Base-by-base conservation (phyloP, 345 rosid species). In the Cardamine occulta region DNA sequence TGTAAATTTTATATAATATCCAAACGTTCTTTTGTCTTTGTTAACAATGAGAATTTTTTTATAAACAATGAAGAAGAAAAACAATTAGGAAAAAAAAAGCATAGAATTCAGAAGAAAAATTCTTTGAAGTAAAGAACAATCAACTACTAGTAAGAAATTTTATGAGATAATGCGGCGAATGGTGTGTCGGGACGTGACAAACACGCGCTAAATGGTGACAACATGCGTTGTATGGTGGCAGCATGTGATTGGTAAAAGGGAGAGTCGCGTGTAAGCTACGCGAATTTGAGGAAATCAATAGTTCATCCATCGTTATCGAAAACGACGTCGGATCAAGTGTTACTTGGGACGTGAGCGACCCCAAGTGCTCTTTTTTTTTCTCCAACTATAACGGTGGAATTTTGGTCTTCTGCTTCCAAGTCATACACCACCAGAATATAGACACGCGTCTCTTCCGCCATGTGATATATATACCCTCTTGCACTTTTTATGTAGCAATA, bases 241-340 rank as follows among this genome's bases (percentile, higher is more conserved):
- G 21, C 13, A 40, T 11, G 5, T 62, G 51, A 24, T 23, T 66
- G 45, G 45, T 51, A n/a, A 51, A 65, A 39, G 14, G 24, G 31
- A 49, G 51, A 5, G 47, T 63, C 66, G 75, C 75, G 75, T 70
- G 80, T 35, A 76, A 55, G 64, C 71, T 63, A 76, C 80, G 75
- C 44, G 66, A 54, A 8, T 76, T 44, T 44, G 80, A 23, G 42
- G 28, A 39, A 69, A 75, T 14, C 75, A 40, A 35, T 9, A 1
- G 69, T 62, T 62, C 58, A n/a, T n/a, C 70, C 11, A 63, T 76
- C 80, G 21, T 61, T 42, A 62, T 69, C 74, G 19, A 68, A 13
- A 34, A 63, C 53, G 72, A 76, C 71, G 66, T 64, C 52, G 59
- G 59, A 63, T 17, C 66, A 53, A 53, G 35, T 70, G 71, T 76